Evolutionary conservation across 2,329 filamentous ascomycete species (phyloP).

Genomic region (Xylaria sp.): DNA sequence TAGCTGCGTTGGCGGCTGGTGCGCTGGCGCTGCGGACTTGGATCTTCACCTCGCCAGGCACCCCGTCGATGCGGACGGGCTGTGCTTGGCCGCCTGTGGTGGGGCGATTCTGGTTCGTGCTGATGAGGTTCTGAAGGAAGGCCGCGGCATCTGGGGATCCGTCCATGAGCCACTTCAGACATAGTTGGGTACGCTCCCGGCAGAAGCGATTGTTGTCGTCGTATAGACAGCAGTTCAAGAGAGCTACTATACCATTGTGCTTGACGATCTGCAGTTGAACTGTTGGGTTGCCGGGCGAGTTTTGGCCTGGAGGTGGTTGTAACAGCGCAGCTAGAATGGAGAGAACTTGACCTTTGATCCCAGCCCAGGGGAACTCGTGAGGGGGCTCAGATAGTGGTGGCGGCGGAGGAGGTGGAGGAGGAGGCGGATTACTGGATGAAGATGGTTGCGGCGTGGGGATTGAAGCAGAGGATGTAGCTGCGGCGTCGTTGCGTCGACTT

Average conservation of each 20-base stretch:
- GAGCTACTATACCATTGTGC: constrained; percentile 82
- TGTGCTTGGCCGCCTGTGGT: constrained; percentile 39
- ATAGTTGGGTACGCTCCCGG: constrained; percentile 87
- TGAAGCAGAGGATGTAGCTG: constrained; percentile 34
- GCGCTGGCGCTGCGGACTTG: constrained; percentile 51
- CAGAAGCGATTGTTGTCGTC: constrained; percentile 95
- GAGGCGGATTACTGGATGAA: constrained; percentile 45
- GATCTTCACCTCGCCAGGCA: constrained; percentile 62
- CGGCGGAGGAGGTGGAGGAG: constrained; percentile 51
- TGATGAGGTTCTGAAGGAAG: constrained; percentile 69
- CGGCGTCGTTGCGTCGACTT: constrained; percentile 34
- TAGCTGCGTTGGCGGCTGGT: constrained; percentile 27
- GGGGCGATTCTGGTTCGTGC: constrained; percentile 36
- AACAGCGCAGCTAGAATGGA: constrained; percentile 88
- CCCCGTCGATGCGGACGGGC: constrained; percentile 60
- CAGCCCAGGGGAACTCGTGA: constrained; percentile 68
- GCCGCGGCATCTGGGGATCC: constrained; percentile 75
- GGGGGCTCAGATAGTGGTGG: constrained; percentile 66
- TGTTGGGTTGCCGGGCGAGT: constrained; percentile 68
- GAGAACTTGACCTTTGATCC: constrained; percentile 91
- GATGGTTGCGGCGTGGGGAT: constrained; percentile 39
- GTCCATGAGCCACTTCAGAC: constrained; percentile 82
- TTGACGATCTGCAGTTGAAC: constrained; percentile 89
- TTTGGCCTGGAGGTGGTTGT: constrained; percentile 73
- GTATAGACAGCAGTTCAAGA: constrained; percentile 88